Percentiles rank a stretch among this genome's conserved stretches.
phyloP scores from a whole-genome alignment of 768 basidiomycete genomes.

The Lactarius hatsudake region DNA sequence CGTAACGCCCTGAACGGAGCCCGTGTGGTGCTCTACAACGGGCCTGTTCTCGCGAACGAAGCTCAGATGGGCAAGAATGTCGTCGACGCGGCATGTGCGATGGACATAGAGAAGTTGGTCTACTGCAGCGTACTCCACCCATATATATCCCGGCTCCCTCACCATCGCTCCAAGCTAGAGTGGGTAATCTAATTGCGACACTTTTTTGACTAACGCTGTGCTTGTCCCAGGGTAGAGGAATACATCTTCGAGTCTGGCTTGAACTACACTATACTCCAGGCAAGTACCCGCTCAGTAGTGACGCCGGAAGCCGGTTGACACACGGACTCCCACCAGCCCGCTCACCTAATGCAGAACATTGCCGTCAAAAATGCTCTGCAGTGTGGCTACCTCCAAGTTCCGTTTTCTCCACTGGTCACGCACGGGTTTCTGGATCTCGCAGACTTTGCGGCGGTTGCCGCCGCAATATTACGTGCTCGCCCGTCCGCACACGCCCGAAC shows the following conservation, averaged over 20 bases:
- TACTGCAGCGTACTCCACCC: slow-evolving; percentile 26
- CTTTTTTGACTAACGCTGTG: neutral
- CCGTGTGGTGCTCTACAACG: slow-evolving; percentile 23
- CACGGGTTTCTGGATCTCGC: slow-evolving; percentile 38
- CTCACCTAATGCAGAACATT: slow-evolving; percentile 38
- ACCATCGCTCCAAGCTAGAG: slow-evolving; percentile 26
- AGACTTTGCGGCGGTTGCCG: slow-evolving; percentile 34
- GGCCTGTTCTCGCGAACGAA: slow-evolving; percentile 18
- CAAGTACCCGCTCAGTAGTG: slow-evolving; percentile 1
- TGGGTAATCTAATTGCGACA: neutral
- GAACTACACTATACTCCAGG: slow-evolving; percentile 39
- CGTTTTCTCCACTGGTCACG: slow-evolving; percentile 31
- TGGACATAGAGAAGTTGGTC: slow-evolving; percentile 26
- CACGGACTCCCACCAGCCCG: slow-evolving; percentile 30
- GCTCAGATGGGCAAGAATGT: slow-evolving; percentile 25
- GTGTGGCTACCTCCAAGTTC: slow-evolving; percentile 25
- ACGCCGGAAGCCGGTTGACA: neutral
- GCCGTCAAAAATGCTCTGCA: slow-evolving; percentile 22
- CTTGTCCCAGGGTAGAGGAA: slow-evolving; percentile 34
- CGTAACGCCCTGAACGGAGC: slow-evolving; percentile 16
- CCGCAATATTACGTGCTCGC: slow-evolving; percentile 32
- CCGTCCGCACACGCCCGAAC: slow-evolving; percentile 35
- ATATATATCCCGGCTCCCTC: slow-evolving; percentile 23
- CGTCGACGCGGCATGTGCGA: slow-evolving; percentile 25
- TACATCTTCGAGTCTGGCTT: slow-evolving; percentile 39